phyloP scores from a whole-genome alignment of 768 basidiomycete genomes.

The Boletus subcaerulescens region DNA sequence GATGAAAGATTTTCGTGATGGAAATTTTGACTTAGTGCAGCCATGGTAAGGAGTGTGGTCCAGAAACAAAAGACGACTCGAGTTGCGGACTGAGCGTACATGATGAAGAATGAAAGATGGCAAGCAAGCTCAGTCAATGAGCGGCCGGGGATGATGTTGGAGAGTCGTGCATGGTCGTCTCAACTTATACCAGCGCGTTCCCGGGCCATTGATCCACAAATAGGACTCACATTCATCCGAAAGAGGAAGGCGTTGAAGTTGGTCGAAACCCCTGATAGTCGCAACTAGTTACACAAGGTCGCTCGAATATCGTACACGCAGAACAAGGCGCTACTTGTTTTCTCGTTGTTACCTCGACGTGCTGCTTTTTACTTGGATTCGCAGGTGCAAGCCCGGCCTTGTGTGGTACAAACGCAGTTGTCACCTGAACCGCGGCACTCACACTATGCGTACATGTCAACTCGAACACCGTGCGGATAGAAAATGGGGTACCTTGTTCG shows the following conservation, averaged over 20 bases:
- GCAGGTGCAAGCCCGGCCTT: slow-evolving; percentile 15
- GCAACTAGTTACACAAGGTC: slow-evolving; percentile 6
- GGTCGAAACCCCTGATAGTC: not conserved
- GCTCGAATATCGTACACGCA: slow-evolving; percentile 7
- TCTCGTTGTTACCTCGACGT: slow-evolving; percentile 1
- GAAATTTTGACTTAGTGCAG: slow-evolving; percentile 15
- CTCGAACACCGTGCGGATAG: not conserved
- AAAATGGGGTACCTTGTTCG: slow-evolving; percentile 15
- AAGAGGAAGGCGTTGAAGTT: slow-evolving; percentile 3
- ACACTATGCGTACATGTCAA: slow-evolving; percentile 11
- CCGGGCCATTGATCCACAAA: not conserved
- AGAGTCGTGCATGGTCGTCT: not conserved
- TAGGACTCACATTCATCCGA: slow-evolving; percentile 8
- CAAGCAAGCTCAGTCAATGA: slow-evolving; percentile 12
- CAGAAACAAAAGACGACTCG: slow-evolving; percentile 20
- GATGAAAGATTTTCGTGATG: too few relatives aligned
- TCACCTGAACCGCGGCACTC: slow-evolving; percentile 19
- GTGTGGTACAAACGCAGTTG: slow-evolving; percentile 17
- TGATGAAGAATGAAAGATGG: not conserved
- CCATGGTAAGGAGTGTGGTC: slow-evolving; percentile 20
- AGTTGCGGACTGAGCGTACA: slow-evolving; percentile 8
- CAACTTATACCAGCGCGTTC: slow-evolving; percentile 4
- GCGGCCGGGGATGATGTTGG: not conserved
- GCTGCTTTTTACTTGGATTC: slow-evolving; percentile 11
- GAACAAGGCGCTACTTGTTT: slow-evolving; percentile 8